Percentiles rank a stretch among this genome's conserved stretches.
Evolutionary conservation across 1,284 basidiomycete genomes (phyloP).

Genomic region (Ceratobasidium theobromae): DNA sequence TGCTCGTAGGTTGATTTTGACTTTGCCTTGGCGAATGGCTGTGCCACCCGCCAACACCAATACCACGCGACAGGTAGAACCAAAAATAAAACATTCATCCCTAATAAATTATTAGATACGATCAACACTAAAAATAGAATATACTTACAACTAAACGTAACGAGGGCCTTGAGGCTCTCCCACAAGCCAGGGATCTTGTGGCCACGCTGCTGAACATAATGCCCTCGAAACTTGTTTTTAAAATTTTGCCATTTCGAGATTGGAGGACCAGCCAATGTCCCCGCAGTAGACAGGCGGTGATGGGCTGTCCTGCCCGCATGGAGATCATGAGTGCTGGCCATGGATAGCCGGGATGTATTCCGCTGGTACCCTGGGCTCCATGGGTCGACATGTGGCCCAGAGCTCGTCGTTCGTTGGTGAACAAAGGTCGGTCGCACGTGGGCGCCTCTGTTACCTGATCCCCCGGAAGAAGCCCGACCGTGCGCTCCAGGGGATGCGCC

Average conservation of each 20-base stretch:
- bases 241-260: constrained; percentile 8
- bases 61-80: constrained; percentile 25
- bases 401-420: constrained; percentile 10
- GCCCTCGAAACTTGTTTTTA: constrained; percentile 6
- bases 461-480: neutral
- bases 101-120: constrained; percentile 8
- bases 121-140: neutral
- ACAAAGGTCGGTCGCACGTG: neutral
- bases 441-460: neutral
- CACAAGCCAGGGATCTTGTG: constrained; percentile 19
- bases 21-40: constrained; percentile 25
- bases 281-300: neutral
- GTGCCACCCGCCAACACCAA: constrained; percentile 14
- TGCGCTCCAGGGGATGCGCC: neutral
- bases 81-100: constrained; percentile 25
- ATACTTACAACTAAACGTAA: constrained; percentile 25
- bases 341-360: neutral
- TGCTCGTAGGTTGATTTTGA: constrained; percentile 12
- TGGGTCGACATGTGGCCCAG: neutral
- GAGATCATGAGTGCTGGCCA: neutral
- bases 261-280: neutral
- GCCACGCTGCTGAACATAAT: neutral
- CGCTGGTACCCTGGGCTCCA: constrained; percentile 27
- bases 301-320: too few species aligned
- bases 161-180: constrained; percentile 15